phyloP scores from a whole-genome alignment of 805 yeast species.

The Starmerella potacharoeniae region DNA sequence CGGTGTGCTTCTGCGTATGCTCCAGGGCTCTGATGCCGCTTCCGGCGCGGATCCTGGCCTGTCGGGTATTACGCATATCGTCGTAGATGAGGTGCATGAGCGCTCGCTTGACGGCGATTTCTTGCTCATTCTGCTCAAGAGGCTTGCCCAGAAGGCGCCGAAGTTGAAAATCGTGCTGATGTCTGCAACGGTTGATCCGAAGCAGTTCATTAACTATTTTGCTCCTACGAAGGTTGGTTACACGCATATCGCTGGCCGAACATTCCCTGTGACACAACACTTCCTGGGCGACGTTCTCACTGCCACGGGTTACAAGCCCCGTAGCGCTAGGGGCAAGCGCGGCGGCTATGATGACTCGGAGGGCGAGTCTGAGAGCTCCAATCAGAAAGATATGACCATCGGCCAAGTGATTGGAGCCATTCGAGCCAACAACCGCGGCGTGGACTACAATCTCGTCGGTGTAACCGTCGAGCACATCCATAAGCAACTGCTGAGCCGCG shows the following conservation, averaged over 20 bases:
- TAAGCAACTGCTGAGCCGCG: slow-evolving; percentile 31
- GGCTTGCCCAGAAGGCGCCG: slow-evolving; percentile 36
- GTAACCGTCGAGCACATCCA: slow-evolving; percentile 46
- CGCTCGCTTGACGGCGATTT: slow-evolving; percentile 85
- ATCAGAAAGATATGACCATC: slow-evolving; percentile 4
- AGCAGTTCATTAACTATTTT: slow-evolving; percentile 58
- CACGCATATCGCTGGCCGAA: slow-evolving; percentile 81
- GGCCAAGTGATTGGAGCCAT: slow-evolving; percentile 26
- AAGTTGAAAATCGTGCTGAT: slow-evolving; percentile 63
- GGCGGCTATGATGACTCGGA: slow-evolving; percentile 18
- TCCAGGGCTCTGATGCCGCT: slow-evolving; percentile 41
- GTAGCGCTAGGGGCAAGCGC: not conserved
- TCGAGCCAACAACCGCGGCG: slow-evolving; percentile 26
- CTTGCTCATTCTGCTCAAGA: slow-evolving; percentile 62
- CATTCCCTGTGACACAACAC: slow-evolving; percentile 75
- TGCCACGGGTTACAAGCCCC: slow-evolving; percentile 40
- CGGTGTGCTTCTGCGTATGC: slow-evolving; percentile 78
- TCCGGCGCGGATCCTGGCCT: slow-evolving; percentile 1
- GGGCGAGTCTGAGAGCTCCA: not conserved
- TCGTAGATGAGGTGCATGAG: slow-evolving; percentile 95
- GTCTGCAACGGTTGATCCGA: slow-evolving; percentile 86
- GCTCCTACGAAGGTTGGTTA: slow-evolving; percentile 39
- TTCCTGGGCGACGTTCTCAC: slow-evolving; percentile 59
- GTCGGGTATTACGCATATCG: slow-evolving; percentile 46
- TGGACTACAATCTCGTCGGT: slow-evolving; percentile 64